A percentile compares a stretch with the other conserved stretches of the same genome.
These are phyloP conservation scores for Fonsecaea monophora DNA, from an alignment of 2,329 filamentous ascomycete species.

Conservation along the genomic window DNA sequence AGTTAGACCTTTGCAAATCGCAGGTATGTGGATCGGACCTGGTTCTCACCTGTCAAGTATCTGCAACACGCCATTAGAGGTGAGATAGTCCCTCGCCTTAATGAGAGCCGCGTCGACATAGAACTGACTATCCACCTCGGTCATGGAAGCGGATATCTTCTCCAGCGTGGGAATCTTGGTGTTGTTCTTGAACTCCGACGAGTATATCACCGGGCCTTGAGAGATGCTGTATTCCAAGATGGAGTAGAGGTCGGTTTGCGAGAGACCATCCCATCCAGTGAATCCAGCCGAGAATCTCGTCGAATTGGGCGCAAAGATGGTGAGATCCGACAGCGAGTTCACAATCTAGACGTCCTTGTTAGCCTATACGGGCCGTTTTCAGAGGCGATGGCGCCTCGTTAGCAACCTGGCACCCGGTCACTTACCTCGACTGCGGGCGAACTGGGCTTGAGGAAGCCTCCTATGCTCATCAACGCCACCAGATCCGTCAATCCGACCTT, in stretches of 20 bases:
- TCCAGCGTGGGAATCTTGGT: conserved; percentile 49
- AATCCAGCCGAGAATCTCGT: conserved; percentile 65
- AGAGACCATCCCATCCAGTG: conserved; percentile 58
- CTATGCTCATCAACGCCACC: conserved; percentile 55
- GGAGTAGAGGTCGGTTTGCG: conserved; percentile 54
- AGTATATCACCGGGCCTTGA: conserved; percentile 62
- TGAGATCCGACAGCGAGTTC: conserved; percentile 51
- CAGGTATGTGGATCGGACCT: too few species aligned
- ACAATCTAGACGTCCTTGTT: conserved; percentile 42
- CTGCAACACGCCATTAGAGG: conserved; percentile 64
- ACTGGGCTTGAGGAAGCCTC: conserved; percentile 42
- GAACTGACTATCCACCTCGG: conserved; percentile 49
- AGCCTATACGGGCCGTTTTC: background rate
- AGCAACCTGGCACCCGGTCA: background rate
- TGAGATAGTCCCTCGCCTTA: conserved; percentile 57
- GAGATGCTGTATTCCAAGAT: conserved; percentile 72
- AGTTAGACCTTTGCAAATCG: background rate
- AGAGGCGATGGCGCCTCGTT: background rate
- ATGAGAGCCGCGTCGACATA: conserved; percentile 63
- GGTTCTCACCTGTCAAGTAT: conserved; percentile 61
- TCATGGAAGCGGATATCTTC: conserved; percentile 56
- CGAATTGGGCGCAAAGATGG: conserved; percentile 68
- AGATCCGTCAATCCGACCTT: conserved; percentile 55
- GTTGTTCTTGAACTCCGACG: conserved; percentile 52
- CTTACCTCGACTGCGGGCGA: conserved; percentile 30